Percentiles rank a stretch among this genome's conserved stretches.
These are phyloP conservation scores for Rutstroemia sp. DNA, from an alignment of 2,329 filamentous ascomycete genomes.

Conservation along the genomic window DNA sequence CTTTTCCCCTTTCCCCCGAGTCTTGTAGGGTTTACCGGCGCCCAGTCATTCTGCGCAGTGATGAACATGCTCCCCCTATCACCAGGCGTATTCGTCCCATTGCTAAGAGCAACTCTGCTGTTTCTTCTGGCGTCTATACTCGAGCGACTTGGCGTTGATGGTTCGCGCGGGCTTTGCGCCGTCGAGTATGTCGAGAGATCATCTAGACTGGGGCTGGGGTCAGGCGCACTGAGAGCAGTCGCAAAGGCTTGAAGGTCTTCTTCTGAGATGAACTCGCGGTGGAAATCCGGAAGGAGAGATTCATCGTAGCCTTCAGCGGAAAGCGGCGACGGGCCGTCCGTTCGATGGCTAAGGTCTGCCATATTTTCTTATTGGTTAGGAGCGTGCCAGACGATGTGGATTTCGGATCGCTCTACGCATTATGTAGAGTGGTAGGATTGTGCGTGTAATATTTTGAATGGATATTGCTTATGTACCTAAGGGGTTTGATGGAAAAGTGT, in stretches of 20 bases:
- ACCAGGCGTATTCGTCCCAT: conserved; percentile 5
- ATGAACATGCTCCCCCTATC: conserved; percentile 48
- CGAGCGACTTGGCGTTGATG: conserved; percentile 10
- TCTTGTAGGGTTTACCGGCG: conserved; percentile 57
- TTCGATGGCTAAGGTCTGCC: conserved; percentile 30
- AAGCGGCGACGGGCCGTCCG: conserved; percentile 46
- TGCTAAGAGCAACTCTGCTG: conserved; percentile 7
- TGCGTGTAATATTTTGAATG: background rate
- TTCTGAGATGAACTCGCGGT: conserved; percentile 67
- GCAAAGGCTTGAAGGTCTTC: conserved; percentile 73
- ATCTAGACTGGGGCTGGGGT: conserved; percentile 57
- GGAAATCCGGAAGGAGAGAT: conserved; percentile 66
- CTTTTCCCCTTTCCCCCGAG: conserved; percentile 28
- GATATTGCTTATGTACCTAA: background rate
- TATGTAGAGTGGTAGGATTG: conserved; percentile 4
- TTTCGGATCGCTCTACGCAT: background rate
- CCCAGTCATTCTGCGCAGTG: conserved; percentile 92
- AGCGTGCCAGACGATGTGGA: background rate
- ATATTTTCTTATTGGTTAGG: conserved; percentile 15
- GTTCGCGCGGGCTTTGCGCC: conserved; percentile 4
- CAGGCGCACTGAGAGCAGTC: conserved; percentile 73
- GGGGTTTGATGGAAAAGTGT: conserved; percentile 3
- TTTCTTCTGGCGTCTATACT: conserved; percentile 14
- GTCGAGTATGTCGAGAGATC: conserved; percentile 32
- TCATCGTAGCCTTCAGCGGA: conserved; percentile 63